Percentiles rank a stretch among this genome's conserved stretches.
phyloP scores from a whole-genome alignment of 345 rosid genomes.

The Pistacia integerrima region DNA sequence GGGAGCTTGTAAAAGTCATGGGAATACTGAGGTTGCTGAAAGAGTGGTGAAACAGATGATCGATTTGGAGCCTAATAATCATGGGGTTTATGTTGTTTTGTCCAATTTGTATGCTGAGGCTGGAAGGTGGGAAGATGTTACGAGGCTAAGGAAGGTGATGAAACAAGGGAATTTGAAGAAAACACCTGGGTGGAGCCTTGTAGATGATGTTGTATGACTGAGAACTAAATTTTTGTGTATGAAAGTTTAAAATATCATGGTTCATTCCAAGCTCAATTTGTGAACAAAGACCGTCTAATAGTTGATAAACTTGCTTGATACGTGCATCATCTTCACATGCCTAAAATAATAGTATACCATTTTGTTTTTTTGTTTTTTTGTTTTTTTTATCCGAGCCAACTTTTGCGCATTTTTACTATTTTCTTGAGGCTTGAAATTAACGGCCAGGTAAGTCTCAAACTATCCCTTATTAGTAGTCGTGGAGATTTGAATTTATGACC shows the following conservation, averaged over 20 bases:
- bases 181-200: conserved; percentile 32
- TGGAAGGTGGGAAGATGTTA: conserved; percentile 21
- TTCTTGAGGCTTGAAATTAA: no score
- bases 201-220: conserved; percentile 10
- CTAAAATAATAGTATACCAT: no score
- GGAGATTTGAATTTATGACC: no score
- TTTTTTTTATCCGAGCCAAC: no score
- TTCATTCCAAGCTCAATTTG: neutral
- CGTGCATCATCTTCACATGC: no score
- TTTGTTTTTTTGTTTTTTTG: no score
- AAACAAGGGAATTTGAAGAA: conserved; percentile 21
- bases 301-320: no score
- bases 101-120: conserved; percentile 28
- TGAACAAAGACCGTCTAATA: neutral
- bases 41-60: conserved; percentile 20
- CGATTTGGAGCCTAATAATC: conserved; percentile 26
- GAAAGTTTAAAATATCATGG: neutral
- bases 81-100: conserved; percentile 26
- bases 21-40: conserved; percentile 24
- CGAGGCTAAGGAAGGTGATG: conserved; percentile 26
- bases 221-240: neutral
- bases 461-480: no score
- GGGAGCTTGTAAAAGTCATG: conserved; percentile 19
- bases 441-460: no score
- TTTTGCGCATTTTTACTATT: no score